Conservation (phyloP, 2,329 filamentous ascomycete species). For the Ascosphaera aggregata region DNA sequence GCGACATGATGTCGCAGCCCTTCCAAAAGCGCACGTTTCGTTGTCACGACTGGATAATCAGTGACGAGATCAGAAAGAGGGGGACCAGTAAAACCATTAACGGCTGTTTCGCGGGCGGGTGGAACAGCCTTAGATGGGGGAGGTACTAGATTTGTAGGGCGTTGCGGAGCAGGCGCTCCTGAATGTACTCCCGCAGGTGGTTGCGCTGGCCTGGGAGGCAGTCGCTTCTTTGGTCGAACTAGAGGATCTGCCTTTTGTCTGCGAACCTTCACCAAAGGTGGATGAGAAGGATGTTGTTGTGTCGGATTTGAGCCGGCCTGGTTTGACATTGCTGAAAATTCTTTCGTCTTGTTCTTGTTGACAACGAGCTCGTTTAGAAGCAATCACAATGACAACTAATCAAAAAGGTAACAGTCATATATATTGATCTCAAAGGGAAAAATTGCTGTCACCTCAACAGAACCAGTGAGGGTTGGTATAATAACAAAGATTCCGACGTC, state of each 20-base stretch:
- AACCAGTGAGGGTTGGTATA: too few species aligned
- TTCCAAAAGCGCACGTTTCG: slow-evolving; percentile 56
- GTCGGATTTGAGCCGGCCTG: neutral
- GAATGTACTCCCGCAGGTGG: slow-evolving; percentile 3
- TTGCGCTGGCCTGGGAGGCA: slow-evolving; percentile 9
- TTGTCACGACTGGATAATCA: slow-evolving; percentile 54
- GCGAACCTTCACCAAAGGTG: slow-evolving; percentile 21
- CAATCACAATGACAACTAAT: neutral
- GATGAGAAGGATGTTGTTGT: slow-evolving; percentile 23
- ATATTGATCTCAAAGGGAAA: neutral
- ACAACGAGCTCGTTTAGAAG: neutral
- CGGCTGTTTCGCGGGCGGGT: slow-evolving; percentile 7
- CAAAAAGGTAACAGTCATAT: too few species aligned
- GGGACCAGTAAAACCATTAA: slow-evolving; percentile 21
- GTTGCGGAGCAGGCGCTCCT: slow-evolving; percentile 4
- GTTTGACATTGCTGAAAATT: too few species aligned
- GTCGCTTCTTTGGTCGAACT: slow-evolving; percentile 33
- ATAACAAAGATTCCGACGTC: neutral
- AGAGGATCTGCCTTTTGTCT: slow-evolving; percentile 37
- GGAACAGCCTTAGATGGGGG: slow-evolving; percentile 2
- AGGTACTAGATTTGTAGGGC: slow-evolving; percentile 6
- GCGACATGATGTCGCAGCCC: slow-evolving; percentile 73
- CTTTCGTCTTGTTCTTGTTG: too few species aligned
- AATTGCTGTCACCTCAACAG: too few species aligned
- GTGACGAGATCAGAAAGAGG: slow-evolving; percentile 18